These are phyloP conservation scores for Magnusiomyces suaveolens DNA, from an alignment of 1,139 yeast genomes.

Conservation along the genomic window DNA sequence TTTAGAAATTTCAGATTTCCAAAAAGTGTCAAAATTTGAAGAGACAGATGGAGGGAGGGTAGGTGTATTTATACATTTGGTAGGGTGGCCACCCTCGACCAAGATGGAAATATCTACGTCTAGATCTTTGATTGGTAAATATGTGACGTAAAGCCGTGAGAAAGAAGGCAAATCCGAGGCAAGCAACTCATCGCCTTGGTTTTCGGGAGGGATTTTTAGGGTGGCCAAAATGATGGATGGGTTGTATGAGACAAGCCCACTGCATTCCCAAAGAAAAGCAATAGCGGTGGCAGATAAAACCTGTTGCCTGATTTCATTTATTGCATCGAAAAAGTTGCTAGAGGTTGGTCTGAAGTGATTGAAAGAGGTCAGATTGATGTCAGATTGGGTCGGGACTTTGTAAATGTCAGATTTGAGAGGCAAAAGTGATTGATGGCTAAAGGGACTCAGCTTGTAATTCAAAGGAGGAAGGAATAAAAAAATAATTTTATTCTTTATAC, in stretches of 20 bases:
- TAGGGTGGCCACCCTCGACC: not conserved
- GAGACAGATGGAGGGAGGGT: not conserved
- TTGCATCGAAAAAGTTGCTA: not conserved
- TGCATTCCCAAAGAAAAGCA: constrained; percentile 10
- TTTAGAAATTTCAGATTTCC: no score
- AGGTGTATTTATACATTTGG: not conserved
- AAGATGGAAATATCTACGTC: constrained; percentile 1
- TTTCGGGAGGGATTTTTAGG: not conserved
- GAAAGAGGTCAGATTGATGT: not conserved
- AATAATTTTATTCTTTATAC: constrained; percentile 12
- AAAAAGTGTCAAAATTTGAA: no score
- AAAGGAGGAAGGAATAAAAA: constrained; percentile 13
- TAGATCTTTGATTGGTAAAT: constrained; percentile 1
- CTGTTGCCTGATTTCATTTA: not conserved
- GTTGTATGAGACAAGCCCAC: constrained; percentile 12
- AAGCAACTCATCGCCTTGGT: not conserved
- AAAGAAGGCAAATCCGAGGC: not conserved
- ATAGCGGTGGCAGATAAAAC: constrained; percentile 4
- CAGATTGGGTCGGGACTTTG: not conserved
- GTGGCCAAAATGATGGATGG: constrained; percentile 5
- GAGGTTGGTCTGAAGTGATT: not conserved
- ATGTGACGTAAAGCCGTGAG: not conserved
- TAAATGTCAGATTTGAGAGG: constrained; percentile 8
- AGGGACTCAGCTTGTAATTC: constrained; percentile 8
- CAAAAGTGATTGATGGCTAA: constrained; percentile 8